Conservation (phyloP, 257 asterid species). For the Solanum pinnatisectum region DNA sequence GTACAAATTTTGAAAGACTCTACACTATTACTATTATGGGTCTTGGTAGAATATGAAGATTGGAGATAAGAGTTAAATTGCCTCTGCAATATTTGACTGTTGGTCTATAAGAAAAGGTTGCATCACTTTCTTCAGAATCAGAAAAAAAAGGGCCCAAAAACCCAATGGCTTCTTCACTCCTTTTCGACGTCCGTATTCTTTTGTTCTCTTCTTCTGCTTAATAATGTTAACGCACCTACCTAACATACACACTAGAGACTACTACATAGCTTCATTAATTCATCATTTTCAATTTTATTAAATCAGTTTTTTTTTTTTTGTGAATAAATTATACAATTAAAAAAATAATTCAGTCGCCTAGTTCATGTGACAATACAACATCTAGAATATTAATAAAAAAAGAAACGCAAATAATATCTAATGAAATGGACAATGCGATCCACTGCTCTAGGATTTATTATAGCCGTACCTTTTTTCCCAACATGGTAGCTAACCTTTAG, state of each 20-base stretch:
- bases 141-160: not conserved
- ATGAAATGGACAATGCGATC: not conserved
- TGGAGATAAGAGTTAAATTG: not conserved
- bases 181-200: not conserved
- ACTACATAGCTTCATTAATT: not conserved
- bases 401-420: not conserved
- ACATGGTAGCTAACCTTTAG: not conserved
- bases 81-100: conserved; percentile 5
- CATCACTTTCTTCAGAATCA: not conserved
- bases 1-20: not conserved
- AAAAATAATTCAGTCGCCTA: not conserved
- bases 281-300: not conserved
- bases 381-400: not conserved
- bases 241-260: not conserved
- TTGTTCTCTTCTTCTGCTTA: not conserved
- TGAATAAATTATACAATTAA: not conserved
- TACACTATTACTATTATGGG: not conserved
- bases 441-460: not conserved
- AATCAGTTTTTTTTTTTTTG: not conserved
- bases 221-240: not conserved
- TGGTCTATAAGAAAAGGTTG: not conserved
- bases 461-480: not conserved
- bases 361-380: not conserved
- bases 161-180: not conserved
- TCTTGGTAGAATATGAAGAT: not conserved